Evolutionary conservation across 345 rosid genomes (phyloP).

Genomic region (Cochlearia excelsa): DNA sequence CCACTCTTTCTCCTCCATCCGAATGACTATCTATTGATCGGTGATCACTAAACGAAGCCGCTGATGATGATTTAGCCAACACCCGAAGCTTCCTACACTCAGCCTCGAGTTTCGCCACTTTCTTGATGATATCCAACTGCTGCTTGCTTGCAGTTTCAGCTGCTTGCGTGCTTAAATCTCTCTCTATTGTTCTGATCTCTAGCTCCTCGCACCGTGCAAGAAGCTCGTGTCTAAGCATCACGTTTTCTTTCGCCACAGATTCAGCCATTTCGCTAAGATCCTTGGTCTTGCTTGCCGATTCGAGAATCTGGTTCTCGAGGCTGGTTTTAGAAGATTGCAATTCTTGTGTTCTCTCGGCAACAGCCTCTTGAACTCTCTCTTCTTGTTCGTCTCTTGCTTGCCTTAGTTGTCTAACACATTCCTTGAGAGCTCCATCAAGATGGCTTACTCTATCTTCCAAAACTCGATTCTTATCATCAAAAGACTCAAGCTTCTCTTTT

Average conservation of each 20-base stretch:
- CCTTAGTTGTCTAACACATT: conserved; percentile 89
- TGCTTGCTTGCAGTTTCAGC: conserved; percentile 94
- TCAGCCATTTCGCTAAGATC: conserved; percentile 48
- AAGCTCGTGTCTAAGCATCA: conserved; percentile 57
- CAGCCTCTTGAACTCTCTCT: conserved; percentile 52
- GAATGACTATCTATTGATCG: conserved; percentile 67
- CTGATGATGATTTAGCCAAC: conserved; percentile 36
- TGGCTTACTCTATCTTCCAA: conserved; percentile 78
- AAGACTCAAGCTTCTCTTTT: conserved; percentile 64
- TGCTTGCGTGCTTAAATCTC: conserved; percentile 75
- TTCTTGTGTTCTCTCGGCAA: conserved; percentile 45
- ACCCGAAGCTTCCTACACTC: conserved; percentile 72
- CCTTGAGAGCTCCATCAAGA: conserved; percentile 90
- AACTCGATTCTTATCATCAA: conserved; percentile 41
- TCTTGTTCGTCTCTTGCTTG: conserved; percentile 85
- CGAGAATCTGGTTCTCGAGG: conserved; percentile 53
- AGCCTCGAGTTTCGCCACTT: conserved; percentile 88
- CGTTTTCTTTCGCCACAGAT: conserved; percentile 58
- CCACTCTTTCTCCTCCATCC: conserved; percentile 61
- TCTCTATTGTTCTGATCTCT: conserved; percentile 71
- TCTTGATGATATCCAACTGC: conserved; percentile 78
- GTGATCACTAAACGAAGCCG: conserved; percentile 39
- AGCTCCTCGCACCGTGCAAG: conserved; percentile 62
- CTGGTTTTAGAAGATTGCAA: conserved; percentile 52
- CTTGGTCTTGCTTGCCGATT: conserved; percentile 35